phyloP scores from a whole-genome alignment of 1,139 yeast species.

The Geotrichum bryndzae region DNA sequence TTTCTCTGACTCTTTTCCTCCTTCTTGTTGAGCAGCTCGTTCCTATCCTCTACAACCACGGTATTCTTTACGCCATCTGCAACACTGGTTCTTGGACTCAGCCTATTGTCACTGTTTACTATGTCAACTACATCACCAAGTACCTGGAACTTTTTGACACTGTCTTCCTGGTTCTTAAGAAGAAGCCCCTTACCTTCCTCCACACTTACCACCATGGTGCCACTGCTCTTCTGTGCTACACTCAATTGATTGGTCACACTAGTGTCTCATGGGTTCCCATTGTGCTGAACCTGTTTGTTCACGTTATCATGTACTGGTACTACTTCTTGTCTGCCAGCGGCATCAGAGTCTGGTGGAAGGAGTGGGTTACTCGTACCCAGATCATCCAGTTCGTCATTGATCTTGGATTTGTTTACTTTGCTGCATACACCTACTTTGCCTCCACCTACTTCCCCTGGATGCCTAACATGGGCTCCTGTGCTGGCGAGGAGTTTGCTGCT shows the following conservation, averaged over 20 bases:
- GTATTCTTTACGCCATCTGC: constrained; percentile 83
- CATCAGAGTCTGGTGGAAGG: constrained; percentile 98
- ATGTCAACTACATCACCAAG: constrained; percentile 41
- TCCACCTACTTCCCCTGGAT: constrained; percentile 43
- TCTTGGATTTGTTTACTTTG: constrained; percentile 83
- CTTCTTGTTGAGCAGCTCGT: constrained; percentile 77
- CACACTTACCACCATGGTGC: constrained; percentile 99
- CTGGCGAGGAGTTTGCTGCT: constrained; percentile 92
- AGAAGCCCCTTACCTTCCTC: constrained; percentile 77
- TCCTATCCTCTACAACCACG: constrained; percentile 73
- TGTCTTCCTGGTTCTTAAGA: constrained; percentile 81
- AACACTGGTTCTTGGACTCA: constrained; percentile 76
- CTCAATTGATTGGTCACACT: constrained; percentile 85
- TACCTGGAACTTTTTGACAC: constrained; percentile 82
- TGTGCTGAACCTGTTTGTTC: constrained; percentile 80
- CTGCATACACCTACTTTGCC: constrained; percentile 57
- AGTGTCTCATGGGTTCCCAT: constrained; percentile 95
- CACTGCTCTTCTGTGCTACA: constrained; percentile 90
- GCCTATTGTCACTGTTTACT: constrained; percentile 72
- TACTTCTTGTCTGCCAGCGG: constrained; percentile 92
- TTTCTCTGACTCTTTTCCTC: constrained; percentile 60
- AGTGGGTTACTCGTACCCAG: constrained; percentile 97
- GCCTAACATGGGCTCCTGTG: constrained; percentile 83
- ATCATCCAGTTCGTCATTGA: constrained; percentile 90
- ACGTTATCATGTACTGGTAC: constrained; percentile 97